A percentile compares a stretch with the other conserved stretches of the same genome.
phyloP scores from a whole-genome alignment of 768 basidiomycete genomes.

The Termitomyces titanicus region DNA sequence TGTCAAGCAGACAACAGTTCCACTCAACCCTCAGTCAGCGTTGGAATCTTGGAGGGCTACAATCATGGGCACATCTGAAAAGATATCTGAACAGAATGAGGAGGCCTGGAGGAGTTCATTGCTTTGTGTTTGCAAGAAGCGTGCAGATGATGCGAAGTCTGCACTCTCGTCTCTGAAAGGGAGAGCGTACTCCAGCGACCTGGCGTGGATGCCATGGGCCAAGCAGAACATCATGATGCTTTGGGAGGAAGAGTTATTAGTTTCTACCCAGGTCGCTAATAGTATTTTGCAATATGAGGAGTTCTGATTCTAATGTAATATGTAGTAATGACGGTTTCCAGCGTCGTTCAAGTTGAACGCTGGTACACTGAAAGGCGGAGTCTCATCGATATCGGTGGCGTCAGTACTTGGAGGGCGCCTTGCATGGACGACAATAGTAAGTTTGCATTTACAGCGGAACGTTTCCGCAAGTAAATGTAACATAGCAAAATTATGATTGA shows the following conservation, averaged over 20 bases:
- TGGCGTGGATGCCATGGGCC: slow-evolving; percentile 11
- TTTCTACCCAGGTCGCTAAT: slow-evolving; percentile 43
- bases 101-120: slow-evolving; percentile 37
- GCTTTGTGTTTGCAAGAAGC: slow-evolving; percentile 26
- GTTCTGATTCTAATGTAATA: slow-evolving; percentile 30
- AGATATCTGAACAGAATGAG: slow-evolving; percentile 48
- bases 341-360: too few relatives aligned
- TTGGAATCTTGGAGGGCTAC: slow-evolving; percentile 54
- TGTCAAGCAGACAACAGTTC: slow-evolving; percentile 14
- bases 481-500: too few relatives aligned
- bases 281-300: slow-evolving; percentile 42
- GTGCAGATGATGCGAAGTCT: slow-evolving; percentile 10
- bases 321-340: too few relatives aligned
- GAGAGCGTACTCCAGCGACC: neutral
- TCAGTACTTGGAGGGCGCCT: too few relatives aligned
- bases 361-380: too few relatives aligned
- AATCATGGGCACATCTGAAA: slow-evolving; percentile 39
- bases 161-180: slow-evolving; percentile 2
- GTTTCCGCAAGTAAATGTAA: too few relatives aligned
- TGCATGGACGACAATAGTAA: too few relatives aligned
- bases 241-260: slow-evolving; percentile 59
- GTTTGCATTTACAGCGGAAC: too few relatives aligned
- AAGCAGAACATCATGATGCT: slow-evolving; percentile 38
- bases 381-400: too few relatives aligned
- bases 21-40: slow-evolving; percentile 23